Conservation (phyloP, 169 alveolate genomes). For the Eimeria brunetti region DNA sequence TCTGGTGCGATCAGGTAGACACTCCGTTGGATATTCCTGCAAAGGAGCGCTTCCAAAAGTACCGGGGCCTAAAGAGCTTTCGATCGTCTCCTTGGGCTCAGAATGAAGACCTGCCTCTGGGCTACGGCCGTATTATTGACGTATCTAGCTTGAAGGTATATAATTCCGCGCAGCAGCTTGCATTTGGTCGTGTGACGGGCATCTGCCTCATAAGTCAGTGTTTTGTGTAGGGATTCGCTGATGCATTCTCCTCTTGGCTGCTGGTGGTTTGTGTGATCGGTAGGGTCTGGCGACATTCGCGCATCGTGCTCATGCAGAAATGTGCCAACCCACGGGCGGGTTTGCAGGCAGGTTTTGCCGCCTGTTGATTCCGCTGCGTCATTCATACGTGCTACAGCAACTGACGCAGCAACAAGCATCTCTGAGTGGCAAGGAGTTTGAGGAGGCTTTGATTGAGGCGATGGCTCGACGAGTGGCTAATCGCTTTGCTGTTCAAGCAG, state of each 20-base stretch:
- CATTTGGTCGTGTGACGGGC: background rate
- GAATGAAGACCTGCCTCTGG: slow-evolving; percentile 85
- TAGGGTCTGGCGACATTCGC: slow-evolving; percentile 64
- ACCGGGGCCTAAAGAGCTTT: slow-evolving; percentile 87
- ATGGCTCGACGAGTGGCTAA: slow-evolving; percentile 47
- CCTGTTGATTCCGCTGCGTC: slow-evolving; percentile 74
- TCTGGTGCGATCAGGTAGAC: slow-evolving; percentile 53
- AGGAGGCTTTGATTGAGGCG: slow-evolving; percentile 56
- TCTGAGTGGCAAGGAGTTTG: slow-evolving; percentile 3
- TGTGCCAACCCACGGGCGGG: slow-evolving; percentile 25
- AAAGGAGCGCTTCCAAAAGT: slow-evolving; percentile 84
- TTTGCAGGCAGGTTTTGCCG: slow-evolving; percentile 79
- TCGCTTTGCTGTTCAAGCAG: slow-evolving; percentile 26
- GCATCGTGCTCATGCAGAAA: slow-evolving; percentile 57
- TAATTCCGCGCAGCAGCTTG: background rate
- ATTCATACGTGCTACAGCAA: slow-evolving; percentile 60
- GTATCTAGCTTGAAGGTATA: slow-evolving; percentile 78
- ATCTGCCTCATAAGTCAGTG: background rate
- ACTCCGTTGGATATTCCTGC: slow-evolving; percentile 81
- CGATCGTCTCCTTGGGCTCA: slow-evolving; percentile 86
- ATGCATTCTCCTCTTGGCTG: too few relatives aligned
- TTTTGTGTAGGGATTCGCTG: background rate
- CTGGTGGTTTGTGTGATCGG: slow-evolving; percentile 13
- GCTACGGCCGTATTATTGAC: slow-evolving; percentile 83
- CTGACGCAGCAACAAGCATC: slow-evolving; percentile 37